Evolutionary conservation across 1,139 yeast genomes (phyloP).

Genomic region (Hanseniaspora gamundiae): DNA sequence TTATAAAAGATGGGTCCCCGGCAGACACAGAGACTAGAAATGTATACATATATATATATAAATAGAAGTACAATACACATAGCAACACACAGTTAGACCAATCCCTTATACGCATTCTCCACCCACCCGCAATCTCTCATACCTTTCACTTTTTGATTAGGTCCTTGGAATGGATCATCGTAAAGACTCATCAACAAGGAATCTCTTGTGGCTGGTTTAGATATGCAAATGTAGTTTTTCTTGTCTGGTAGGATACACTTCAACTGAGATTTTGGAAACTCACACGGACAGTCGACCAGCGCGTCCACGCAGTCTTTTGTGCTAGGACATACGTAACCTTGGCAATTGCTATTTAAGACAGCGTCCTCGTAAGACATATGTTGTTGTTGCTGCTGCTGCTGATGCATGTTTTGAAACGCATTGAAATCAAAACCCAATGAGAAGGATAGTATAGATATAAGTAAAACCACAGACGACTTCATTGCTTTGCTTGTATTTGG

Average conservation of each 20-base stretch:
- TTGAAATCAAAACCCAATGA: not conserved
- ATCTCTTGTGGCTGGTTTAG: conserved; percentile 51
- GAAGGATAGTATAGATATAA: not conserved
- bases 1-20: conserved; percentile 75
- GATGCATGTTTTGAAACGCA: conserved; percentile 16
- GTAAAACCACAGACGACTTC: not conserved
- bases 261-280: conserved; percentile 72
- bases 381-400: conserved; percentile 28
- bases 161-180: conserved; percentile 41
- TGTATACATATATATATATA: not conserved
- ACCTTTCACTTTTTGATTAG: conserved; percentile 39
- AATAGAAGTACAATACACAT: too few species aligned
- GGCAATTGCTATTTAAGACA: conserved; percentile 34
- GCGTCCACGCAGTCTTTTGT: conserved; percentile 64
- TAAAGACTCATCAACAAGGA: conserved; percentile 26
- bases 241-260: conserved; percentile 68
- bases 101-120: conserved; percentile 37
- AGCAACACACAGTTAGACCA: conserved; percentile 19
- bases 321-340: conserved; percentile 68
- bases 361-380: conserved; percentile 27
- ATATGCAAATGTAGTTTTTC: conserved; percentile 58
- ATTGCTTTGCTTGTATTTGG: not conserved
- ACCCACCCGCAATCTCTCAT: conserved; percentile 77
- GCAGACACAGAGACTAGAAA: conserved; percentile 57
- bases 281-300: conserved; percentile 78